phyloP scores from a whole-genome alignment of 2,329 filamentous ascomycete genomes.

The Cytospora mali region DNA sequence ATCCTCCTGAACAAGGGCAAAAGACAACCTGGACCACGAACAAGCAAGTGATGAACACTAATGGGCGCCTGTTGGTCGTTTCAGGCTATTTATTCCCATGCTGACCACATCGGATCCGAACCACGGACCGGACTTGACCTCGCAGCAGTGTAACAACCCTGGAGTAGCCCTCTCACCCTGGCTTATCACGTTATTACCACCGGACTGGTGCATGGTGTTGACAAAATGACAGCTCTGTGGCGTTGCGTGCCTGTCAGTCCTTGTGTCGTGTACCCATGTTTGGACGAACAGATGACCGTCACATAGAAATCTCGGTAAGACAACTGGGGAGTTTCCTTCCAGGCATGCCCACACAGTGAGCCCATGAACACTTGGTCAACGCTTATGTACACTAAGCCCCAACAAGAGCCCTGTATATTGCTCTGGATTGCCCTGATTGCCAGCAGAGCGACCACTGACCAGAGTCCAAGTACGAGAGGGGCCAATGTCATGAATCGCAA shows the following conservation, averaged over 20 bases:
- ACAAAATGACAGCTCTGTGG: neutral
- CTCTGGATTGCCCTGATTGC: no score
- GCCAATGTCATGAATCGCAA: neutral
- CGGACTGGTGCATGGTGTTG: no score
- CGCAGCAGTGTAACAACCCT: neutral
- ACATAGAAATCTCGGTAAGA: neutral
- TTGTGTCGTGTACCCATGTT: neutral
- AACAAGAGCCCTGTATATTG: neutral
- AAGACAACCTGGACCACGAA: no score
- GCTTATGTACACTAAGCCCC: neutral
- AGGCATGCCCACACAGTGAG: neutral
- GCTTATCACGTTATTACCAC: no score
- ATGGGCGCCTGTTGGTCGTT: neutral
- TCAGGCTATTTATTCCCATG: neutral
- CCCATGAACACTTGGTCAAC: neutral
- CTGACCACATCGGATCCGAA: neutral
- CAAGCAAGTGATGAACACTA: neutral
- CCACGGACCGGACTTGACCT: neutral
- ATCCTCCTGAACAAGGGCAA: neutral
- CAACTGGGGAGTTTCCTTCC: neutral
- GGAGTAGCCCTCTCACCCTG: neutral
- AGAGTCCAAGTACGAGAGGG: neutral
- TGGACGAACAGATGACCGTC: neutral
- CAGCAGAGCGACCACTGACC: neutral
- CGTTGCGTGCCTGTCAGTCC: neutral